Conservation (phyloP, 2,329 filamentous ascomycete species). For the Claviceps purpurea region DNA sequence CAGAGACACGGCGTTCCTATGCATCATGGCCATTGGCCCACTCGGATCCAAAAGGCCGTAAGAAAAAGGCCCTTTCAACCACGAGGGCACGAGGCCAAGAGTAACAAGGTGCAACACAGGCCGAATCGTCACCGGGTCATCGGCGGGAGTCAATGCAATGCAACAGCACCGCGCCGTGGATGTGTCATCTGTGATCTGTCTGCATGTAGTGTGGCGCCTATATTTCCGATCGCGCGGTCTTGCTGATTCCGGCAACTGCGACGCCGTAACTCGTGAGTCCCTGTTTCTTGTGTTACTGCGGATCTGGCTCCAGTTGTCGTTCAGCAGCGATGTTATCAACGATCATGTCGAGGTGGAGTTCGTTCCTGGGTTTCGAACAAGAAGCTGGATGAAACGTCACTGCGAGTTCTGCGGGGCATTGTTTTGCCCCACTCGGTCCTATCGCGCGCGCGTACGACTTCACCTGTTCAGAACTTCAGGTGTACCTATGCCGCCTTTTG, state of each 20-base stretch:
- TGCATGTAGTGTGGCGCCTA: background rate
- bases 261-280: background rate
- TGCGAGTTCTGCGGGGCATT: slow-evolving; percentile 4
- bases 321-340: background rate
- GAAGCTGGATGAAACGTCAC: slow-evolving; percentile 13
- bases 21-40: background rate
- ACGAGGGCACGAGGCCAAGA: background rate
- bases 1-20: background rate
- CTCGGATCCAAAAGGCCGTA: background rate
- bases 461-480: no score
- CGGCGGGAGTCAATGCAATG: background rate
- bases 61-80: background rate
- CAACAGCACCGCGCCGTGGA: background rate
- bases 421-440: no score
- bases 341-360: slow-evolving; percentile 2
- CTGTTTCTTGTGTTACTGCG: background rate
- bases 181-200: background rate
- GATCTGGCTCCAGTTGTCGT: no score
- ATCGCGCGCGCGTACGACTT: no score
- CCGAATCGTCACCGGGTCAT: background rate
- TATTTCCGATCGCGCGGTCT: slow-evolving; percentile 1
- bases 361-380: background rate
- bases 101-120: background rate
- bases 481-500: no score
- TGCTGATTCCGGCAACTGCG: slow-evolving; percentile 2